phyloP scores from a whole-genome alignment of 1,139 yeast species.

The Zygosaccharomyces sapae region DNA sequence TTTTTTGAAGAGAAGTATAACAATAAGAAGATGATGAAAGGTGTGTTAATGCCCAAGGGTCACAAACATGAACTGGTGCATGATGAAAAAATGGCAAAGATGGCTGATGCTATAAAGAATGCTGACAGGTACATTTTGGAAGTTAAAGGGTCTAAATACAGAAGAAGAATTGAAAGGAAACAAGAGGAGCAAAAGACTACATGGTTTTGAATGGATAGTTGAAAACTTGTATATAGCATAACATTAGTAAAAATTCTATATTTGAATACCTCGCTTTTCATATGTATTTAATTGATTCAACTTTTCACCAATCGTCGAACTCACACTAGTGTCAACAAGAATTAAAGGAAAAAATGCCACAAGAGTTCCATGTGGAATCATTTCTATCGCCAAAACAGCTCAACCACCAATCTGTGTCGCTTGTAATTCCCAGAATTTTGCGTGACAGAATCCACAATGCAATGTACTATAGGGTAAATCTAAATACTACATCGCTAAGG shows the following conservation, averaged over 20 bases:
- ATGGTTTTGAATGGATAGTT: constrained; percentile 40
- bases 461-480: constrained; percentile 32
- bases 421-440: constrained; percentile 34
- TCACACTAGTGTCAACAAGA: not conserved
- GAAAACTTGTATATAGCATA: constrained; percentile 13
- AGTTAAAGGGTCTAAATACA: constrained; percentile 59
- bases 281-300: not conserved
- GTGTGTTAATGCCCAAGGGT: constrained; percentile 75
- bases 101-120: constrained; percentile 61
- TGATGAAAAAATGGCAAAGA: constrained; percentile 56
- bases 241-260: not conserved
- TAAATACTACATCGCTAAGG: constrained; percentile 25
- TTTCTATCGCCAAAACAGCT: constrained; percentile 30
- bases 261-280: not conserved
- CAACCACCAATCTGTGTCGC: constrained; percentile 35
- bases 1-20: constrained; percentile 78
- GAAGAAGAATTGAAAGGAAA: constrained; percentile 53
- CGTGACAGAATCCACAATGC: constrained; percentile 32
- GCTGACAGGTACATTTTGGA: constrained; percentile 70
- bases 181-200: constrained; percentile 43
- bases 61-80: constrained; percentile 73
- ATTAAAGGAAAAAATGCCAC: constrained; percentile 21
- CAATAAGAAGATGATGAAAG: constrained; percentile 67
- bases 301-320: not conserved
- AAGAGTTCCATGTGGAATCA: constrained; percentile 32